Evolutionary conservation across 176 grass and related monocot species (phyloP).

Genomic region (Tillandsia leiboldiana): DNA sequence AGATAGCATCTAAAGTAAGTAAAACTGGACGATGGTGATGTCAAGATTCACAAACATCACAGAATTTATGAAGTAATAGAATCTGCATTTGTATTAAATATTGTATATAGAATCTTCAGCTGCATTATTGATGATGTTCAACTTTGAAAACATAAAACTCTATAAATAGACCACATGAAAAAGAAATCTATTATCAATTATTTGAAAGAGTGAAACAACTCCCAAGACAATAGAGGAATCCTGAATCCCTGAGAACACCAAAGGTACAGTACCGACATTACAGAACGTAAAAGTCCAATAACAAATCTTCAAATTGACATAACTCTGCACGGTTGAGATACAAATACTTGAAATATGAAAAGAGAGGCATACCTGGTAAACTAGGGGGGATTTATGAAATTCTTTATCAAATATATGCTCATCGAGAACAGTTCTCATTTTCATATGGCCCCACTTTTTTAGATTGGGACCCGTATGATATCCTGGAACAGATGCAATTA

Average conservation of each 20-base stretch:
- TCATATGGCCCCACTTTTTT: constrained; percentile 93
- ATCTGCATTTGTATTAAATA: too few species aligned
- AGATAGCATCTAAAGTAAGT: too few species aligned
- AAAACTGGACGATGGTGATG: too few species aligned
- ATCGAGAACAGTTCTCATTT: constrained; percentile 71
- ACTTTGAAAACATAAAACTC: too few species aligned
- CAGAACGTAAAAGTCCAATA: not conserved
- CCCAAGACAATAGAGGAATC: too few species aligned
- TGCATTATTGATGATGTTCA: too few species aligned
- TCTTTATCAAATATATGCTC: constrained; percentile 60
- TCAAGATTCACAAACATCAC: too few species aligned
- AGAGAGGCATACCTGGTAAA: constrained; percentile 60
- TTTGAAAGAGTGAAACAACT: too few species aligned
- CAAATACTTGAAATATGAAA: constrained; percentile 16
- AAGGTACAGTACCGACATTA: not conserved
- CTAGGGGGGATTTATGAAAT: constrained; percentile 77
- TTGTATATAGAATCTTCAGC: too few species aligned
- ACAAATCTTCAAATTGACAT: not conserved
- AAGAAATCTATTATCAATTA: too few species aligned
- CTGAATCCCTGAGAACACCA: not conserved
- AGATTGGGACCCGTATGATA: constrained; percentile 73
- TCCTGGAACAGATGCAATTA: constrained; percentile 85
- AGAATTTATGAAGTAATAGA: too few species aligned
- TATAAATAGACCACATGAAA: too few species aligned
- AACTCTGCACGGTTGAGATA: not conserved